Evolutionary conservation across 1,139 yeast genomes (phyloP).

Genomic region (Candida dubliniensis): DNA sequence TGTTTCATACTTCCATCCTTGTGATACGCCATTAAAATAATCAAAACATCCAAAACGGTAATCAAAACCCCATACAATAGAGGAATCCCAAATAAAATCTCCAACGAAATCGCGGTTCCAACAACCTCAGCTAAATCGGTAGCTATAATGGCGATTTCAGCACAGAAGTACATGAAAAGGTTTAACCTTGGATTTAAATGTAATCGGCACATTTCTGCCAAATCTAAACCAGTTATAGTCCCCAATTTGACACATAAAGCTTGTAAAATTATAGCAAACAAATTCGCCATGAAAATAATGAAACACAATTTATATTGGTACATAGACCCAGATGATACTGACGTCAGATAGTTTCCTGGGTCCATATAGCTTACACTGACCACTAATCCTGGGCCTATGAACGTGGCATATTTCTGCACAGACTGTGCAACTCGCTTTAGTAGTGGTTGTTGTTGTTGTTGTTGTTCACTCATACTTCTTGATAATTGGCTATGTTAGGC

Average conservation of each 20-base stretch:
- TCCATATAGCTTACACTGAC: constrained; percentile 80
- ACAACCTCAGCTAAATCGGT: constrained; percentile 83
- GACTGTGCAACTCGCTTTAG: constrained; percentile 1
- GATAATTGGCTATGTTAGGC: no score
- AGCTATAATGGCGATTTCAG: constrained; percentile 76
- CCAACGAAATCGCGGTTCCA: constrained; percentile 75
- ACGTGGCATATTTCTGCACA: constrained; percentile 51
- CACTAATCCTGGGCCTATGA: constrained; percentile 79
- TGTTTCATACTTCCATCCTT: constrained; percentile 70
- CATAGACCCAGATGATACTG: constrained; percentile 76
- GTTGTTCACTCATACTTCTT: no score
- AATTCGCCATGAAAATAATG: constrained; percentile 61
- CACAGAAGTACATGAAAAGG: constrained; percentile 56
- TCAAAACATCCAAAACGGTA: constrained; percentile 71
- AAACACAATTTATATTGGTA: constrained; percentile 65
- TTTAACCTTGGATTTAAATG: constrained; percentile 61
- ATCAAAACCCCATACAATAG: constrained; percentile 64
- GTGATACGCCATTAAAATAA: constrained; percentile 66
- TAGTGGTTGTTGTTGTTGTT: not conserved
- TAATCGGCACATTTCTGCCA: constrained; percentile 73
- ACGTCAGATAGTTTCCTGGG: constrained; percentile 80
- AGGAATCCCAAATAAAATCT: constrained; percentile 67
- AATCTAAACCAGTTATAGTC: constrained; percentile 73
- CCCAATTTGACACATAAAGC: constrained; percentile 73
- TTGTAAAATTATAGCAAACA: constrained; percentile 72